Evolutionary conservation across 305 asterid species (phyloP), one percentile per base, ranked within the genome.

Genomic region (Coffea humblotiana): DNA sequence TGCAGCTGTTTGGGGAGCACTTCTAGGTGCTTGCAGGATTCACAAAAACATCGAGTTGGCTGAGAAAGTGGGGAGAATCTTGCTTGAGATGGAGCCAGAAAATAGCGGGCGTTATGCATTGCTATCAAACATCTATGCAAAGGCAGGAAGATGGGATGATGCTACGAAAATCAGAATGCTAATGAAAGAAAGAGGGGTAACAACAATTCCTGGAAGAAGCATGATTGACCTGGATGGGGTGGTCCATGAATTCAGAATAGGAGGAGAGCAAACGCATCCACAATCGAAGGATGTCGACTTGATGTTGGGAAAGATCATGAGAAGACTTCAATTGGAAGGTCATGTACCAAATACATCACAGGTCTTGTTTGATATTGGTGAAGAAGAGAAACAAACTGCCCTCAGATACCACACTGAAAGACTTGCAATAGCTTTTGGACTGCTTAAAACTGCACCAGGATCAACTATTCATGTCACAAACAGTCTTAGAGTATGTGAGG

Each of bases 121-220:
- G 78, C 77, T 90, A 21, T 88, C 90, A 12, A 89, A 90, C 73
- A 88, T 90, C 48, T 89, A 88, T 18, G 90, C 91, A 13, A 87
- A 82, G 79, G 91, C 91, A 0, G 90, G 87, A 52, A 89, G 84
- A 77, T 89, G 91, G 90, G 89, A 88, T 0, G 79, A 75, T 3
- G 91, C 72, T 14, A 85, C 84, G 27, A 67, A 84, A 58, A 71
- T 84, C 69, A 82, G 91, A 64, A 64, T 32, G 56, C 58, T 85
- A 78, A 89, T 90, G 90, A 88, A 90, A 65, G 87, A 85, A 77
- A 82, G 86, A 75, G 88, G 89, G 70, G 79, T 84, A 27, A 84
- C 76, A 83, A 88, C 86, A 14, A 48, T 74, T 47, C 43, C 85
- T 0, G 93, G 90, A 64, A 80, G 49, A 67, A 88, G 90, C 83